Percentiles rank a stretch among this genome's conserved stretches.
phyloP scores from a whole-genome alignment of 495 filamentous ascomycete genomes.

The Neurospora tetrasperma region DNA sequence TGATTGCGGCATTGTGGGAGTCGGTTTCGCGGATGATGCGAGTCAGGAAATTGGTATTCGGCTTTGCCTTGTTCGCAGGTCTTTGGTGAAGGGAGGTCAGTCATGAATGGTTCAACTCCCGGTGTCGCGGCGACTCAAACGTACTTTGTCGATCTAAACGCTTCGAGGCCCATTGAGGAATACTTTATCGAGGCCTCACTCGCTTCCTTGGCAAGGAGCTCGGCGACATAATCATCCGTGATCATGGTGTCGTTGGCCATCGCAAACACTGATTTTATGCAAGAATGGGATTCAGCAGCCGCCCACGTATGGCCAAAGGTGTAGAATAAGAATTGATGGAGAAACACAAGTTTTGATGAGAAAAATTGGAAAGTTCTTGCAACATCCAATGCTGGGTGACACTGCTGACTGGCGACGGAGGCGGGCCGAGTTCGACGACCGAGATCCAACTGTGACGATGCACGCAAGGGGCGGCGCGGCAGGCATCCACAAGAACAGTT shows the following conservation, averaged over 20 bases:
- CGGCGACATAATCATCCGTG: slow-evolving; percentile 67
- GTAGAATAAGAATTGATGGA: neutral
- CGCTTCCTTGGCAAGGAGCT: slow-evolving; percentile 64
- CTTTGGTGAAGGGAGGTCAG: slow-evolving; percentile 15
- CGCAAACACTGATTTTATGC: neutral
- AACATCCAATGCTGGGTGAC: neutral
- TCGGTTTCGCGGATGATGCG: slow-evolving; percentile 85
- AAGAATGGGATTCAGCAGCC: neutral
- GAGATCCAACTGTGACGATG: neutral
- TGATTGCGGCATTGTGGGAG: slow-evolving; percentile 77
- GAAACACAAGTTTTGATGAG: neutral
- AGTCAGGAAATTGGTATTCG: slow-evolving; percentile 81
- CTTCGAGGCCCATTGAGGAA: slow-evolving; percentile 58
- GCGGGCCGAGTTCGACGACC: neutral
- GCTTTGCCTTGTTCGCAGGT: slow-evolving; percentile 63
- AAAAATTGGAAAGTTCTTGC: neutral
- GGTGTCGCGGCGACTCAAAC: slow-evolving; percentile 10
- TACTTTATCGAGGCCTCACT: slow-evolving; percentile 58
- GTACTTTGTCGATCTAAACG: slow-evolving; percentile 57
- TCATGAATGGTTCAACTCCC: neutral
- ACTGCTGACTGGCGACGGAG: neutral
- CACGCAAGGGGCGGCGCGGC: neutral
- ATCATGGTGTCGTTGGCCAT: slow-evolving; percentile 34
- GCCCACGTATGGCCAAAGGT: neutral
- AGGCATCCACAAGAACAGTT: neutral